These are phyloP conservation scores for Hyphodiscus hymeniophilus DNA, from an alignment of 495 filamentous ascomycete genomes.

Conservation along the genomic window DNA sequence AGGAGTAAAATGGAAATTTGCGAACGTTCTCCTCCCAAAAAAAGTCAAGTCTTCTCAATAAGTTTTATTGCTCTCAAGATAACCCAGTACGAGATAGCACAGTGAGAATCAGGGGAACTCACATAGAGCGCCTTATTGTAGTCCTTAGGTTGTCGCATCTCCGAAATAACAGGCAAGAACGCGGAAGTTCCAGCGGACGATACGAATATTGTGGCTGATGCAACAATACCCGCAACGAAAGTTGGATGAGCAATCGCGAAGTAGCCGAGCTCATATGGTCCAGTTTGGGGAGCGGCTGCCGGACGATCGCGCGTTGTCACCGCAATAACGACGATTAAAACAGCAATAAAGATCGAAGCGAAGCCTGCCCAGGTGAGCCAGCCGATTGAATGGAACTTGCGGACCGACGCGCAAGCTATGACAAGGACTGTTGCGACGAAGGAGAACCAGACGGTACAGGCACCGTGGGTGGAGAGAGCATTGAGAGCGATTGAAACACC, in stretches of 20 bases:
- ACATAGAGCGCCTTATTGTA: conserved; percentile 57
- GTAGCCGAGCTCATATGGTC: conserved; percentile 29
- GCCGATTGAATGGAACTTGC: conserved; percentile 37
- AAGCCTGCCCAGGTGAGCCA: conserved; percentile 42
- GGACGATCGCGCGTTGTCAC: conserved; percentile 34
- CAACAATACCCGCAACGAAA: conserved; percentile 34
- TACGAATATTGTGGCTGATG: conserved; percentile 25
- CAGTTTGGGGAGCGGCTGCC: conserved; percentile 32
- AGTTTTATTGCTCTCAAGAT: no score
- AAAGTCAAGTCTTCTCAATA: no score
- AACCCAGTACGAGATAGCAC: no score
- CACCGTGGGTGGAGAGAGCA: conserved; percentile 36
- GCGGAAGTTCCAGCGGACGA: conserved; percentile 53
- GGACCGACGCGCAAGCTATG: conserved; percentile 36
- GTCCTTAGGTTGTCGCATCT: conserved; percentile 63
- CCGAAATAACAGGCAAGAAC: conserved; percentile 67
- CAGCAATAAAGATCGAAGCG: conserved; percentile 34
- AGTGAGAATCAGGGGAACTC: no score
- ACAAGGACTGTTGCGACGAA: conserved; percentile 31
- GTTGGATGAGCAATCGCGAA: conserved; percentile 26
- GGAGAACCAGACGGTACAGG: conserved; percentile 39
- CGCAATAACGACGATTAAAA: conserved; percentile 42
- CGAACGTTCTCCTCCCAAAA: no score
- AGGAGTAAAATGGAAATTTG: no score
- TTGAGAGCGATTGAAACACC: conserved; percentile 43